Evolutionary conservation across 805 yeast genomes (phyloP), one percentile per base, ranked within the genome.

Genomic region (Yarrowia hollandica): DNA sequence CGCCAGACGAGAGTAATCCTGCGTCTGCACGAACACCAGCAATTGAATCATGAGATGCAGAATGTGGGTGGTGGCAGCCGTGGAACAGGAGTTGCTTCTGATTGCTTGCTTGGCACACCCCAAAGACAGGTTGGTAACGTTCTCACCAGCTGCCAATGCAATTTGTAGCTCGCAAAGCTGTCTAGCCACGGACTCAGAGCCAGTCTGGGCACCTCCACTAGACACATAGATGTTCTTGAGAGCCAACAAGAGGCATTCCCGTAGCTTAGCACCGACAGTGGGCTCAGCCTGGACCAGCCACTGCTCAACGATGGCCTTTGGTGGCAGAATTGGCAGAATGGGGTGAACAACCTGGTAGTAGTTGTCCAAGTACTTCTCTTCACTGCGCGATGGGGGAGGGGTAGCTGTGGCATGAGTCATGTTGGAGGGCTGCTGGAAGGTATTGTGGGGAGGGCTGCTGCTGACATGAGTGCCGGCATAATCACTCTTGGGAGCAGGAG

Each of bases 301-400:
- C 22, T 68, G 65, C 23, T 69, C 58, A 10, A 52, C 42, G 23
- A 35, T 16, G 4, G 35, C 34, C 44, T 52, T 64, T 26, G 72
- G 71, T 5, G 75, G 74, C 35, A 75, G 67, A 19, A 75, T 59
- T 8, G 78, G 78, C 58, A 74, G 64, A 21, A 69, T 64, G 9
- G 75, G 74, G 62, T 75, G 77, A 52, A 72, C 65, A 33, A 65
- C 63, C 58, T 68, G 66, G 64, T 74, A 75, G 61, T 75, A 75
- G 31, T 62, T 62, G 61, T 70, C 75, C 37, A 74, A 65, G 21
- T 64, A 67, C 18, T 65, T 64, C 19, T 72, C 74, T 56, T 66
- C 67, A 64, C 66, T 64, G 21, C 65, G 63, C 15, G 66, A 35
- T 8, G 62, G 25, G 2, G 57, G 37, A 15, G 55, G 56, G 5